Base-by-base conservation (phyloP, 345 rosid species). In the Noccaea caerulescens region DNA sequence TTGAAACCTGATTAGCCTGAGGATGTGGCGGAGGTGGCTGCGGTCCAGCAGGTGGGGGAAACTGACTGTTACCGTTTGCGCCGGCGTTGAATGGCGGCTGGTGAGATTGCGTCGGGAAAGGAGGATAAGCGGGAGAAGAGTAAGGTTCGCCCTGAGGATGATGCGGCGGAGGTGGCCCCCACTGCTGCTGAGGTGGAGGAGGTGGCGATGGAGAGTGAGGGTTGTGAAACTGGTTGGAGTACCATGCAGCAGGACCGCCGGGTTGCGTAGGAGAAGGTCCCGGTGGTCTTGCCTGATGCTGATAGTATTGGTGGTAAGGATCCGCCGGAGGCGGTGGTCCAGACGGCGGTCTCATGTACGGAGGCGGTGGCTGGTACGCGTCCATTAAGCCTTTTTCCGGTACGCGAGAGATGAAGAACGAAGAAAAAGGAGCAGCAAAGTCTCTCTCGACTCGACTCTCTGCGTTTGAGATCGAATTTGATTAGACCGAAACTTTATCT, bases 141-240 rank as follows among this genome's bases (percentile, higher is more conserved):
- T 27, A 27, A 27, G 30, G 30, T 27, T 27, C 30, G 30, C 30
- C 30, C 4, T 27, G 30, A 27, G 30, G 30, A 27, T 27, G 30
- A 27, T 27, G 30, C 30, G 30, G 30, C 30, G 30, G 30, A 11
- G 80, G 84, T 46, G 76, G 79, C 12, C 84, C 73, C 91, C 93
- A 83, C 62, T 76, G 86, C 57, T 34, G 33, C 65, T 82, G 44
- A 77, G 85, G 82, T 16, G 88, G 90, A 2, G 88, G 86, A 4
- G 84, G 85, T 32, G 92, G 80, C 8, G 84, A 80, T 13, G 82
- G 78, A 20, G 79, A 83, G 54, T 80, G 73, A 69, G 81, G 44
- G 87, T 80, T 80, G 37, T 81, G 90, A 63, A 80, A 90, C 58
- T 86, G 77, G 1, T 59, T 90, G 62, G 87, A 5, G 79, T 76